These are phyloP conservation scores for Rhodotorula paludigena DNA, from an alignment of 768 basidiomycete genomes.

Conservation along the genomic window DNA sequence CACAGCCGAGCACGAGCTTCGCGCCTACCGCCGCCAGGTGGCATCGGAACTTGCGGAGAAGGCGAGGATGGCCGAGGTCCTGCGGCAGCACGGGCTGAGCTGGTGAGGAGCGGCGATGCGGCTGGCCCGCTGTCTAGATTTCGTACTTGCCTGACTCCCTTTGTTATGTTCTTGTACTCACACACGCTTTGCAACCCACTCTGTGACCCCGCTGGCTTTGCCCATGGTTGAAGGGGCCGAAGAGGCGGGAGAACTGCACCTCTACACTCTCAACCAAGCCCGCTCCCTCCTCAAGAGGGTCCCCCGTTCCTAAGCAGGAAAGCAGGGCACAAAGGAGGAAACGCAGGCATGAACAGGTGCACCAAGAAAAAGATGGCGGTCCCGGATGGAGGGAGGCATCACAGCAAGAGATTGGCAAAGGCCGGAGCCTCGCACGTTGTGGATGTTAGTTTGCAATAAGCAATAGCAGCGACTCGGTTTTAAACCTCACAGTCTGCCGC, in stretches of 20 bases:
- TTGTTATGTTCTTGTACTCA: too few species aligned
- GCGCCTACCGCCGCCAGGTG: constrained; percentile 7
- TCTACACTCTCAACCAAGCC: too few species aligned
- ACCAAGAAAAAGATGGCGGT: neutral
- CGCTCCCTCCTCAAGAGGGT: too few species aligned
- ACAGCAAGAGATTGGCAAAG: constrained; percentile 19
- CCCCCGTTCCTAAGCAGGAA: too few species aligned
- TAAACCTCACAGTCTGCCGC: constrained; percentile 26
- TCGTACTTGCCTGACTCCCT: too few species aligned
- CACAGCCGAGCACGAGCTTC: constrained; percentile 24
- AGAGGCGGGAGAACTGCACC: too few species aligned
- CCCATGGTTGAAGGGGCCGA: too few species aligned
- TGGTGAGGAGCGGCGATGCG: neutral
- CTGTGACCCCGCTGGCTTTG: too few species aligned
- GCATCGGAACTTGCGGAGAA: constrained; percentile 17
- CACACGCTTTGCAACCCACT: too few species aligned
- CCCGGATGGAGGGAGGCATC: neutral
- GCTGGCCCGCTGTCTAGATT: too few species aligned
- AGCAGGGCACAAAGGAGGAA: neutral
- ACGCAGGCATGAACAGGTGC: too few species aligned
- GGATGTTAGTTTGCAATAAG: constrained; percentile 29
- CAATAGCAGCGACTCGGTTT: constrained; percentile 21
- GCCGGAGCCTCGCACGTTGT: neutral
- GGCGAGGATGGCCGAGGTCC: constrained; percentile 12
- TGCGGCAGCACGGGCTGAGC: constrained; percentile 20